A percentile compares a stretch with the other conserved stretches of the same genome.
These are phyloP conservation scores for Persicaria tinctoria DNA, from an alignment of 148 eudicot genomes.

Conservation along the genomic window DNA sequence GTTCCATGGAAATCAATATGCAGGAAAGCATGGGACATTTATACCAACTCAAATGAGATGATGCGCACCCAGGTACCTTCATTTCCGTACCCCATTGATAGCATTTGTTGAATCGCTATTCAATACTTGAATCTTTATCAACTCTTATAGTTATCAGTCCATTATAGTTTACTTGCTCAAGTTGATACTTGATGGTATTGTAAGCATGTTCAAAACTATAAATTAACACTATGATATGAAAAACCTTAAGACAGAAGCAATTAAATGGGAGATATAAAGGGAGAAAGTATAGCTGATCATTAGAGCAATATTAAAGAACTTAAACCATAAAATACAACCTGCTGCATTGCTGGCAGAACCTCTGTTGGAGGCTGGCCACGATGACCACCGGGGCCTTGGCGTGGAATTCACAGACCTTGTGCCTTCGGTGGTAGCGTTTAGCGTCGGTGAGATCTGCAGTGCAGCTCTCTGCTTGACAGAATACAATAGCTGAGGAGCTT, in stretches of 20 bases:
- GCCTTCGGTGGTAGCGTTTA: constrained; percentile 70
- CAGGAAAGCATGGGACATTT: too few species aligned
- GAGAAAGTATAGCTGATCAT: not conserved
- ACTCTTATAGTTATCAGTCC: too few species aligned
- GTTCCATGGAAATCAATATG: too few species aligned
- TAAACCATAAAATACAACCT: constrained; percentile 27
- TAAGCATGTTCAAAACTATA: not conserved
- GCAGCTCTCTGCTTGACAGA: constrained; percentile 47
- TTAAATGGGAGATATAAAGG: not conserved
- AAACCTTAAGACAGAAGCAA: not conserved
- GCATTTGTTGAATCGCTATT: too few species aligned
- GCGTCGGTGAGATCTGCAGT: constrained; percentile 55
- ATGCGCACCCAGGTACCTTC: not conserved
- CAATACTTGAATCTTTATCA: too few species aligned
- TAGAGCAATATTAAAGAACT: not conserved
- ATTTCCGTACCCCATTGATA: not conserved
- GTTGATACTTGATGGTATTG: not conserved
- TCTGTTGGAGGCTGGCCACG: constrained; percentile 41
- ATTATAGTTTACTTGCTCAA: not conserved
- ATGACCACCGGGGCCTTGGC: constrained; percentile 59
- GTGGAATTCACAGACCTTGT: constrained; percentile 76
- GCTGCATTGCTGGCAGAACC: constrained; percentile 95
- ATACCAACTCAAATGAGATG: not conserved
- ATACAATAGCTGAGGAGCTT: not conserved
- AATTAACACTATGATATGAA: not conserved